Evolutionary conservation across 257 asterid genomes (phyloP).

Genomic region (Verbena officinalis): DNA sequence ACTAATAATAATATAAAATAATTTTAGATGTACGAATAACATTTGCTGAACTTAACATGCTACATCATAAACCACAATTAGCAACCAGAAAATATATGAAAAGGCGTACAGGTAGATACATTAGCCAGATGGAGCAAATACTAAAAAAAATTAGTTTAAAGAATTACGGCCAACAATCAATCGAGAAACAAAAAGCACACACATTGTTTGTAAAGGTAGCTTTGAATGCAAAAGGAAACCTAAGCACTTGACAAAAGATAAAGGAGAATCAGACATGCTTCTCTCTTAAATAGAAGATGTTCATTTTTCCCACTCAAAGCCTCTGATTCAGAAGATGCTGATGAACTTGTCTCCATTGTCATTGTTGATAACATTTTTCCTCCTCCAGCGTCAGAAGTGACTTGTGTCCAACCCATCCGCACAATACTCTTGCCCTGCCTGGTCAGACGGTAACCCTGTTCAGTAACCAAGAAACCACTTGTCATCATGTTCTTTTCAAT

Average conservation of each 20-base stretch:
- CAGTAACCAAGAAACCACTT: constrained; percentile 21
- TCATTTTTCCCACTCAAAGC: constrained; percentile 41
- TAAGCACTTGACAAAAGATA: constrained; percentile 16
- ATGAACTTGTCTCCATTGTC: constrained; percentile 72
- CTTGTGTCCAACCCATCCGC: constrained; percentile 76
- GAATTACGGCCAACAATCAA: constrained; percentile 16
- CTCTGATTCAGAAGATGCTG: constrained; percentile 39
- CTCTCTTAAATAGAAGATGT: constrained; percentile 68
- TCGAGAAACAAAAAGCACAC: neutral
- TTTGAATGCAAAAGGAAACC: constrained; percentile 10
- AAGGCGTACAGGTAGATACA: constrained; percentile 7
- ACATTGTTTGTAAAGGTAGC: constrained; percentile 13
- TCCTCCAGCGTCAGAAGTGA: constrained; percentile 58
- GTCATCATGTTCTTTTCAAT: constrained; percentile 15
- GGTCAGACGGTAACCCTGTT: constrained; percentile 82
- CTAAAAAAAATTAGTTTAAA: neutral
- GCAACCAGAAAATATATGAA: neutral
- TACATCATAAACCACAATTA: constrained; percentile 9
- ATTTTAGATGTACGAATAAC: too few relatives aligned
- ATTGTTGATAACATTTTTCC: constrained; percentile 75
- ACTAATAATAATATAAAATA: neutral
- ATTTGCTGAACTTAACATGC: neutral
- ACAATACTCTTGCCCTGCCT: constrained; percentile 70
- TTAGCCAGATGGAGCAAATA: constrained; percentile 21
- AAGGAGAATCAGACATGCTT: constrained; percentile 47